Evolutionary conservation across 371 early-diverging fungal genomes (phyloP).

Genomic region (Mortierella sp.): DNA sequence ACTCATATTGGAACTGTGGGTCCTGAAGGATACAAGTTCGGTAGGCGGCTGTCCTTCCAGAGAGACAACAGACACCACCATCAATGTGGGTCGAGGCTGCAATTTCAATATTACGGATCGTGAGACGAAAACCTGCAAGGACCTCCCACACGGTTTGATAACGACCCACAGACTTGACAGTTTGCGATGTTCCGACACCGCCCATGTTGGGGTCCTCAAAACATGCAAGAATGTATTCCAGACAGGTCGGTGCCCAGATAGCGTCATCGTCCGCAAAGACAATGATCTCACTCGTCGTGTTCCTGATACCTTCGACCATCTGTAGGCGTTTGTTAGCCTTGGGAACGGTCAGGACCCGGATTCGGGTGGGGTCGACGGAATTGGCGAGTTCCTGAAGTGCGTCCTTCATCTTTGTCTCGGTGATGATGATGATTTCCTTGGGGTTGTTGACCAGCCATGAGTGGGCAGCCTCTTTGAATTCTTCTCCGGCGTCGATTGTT

Average conservation of each 20-base stretch:
- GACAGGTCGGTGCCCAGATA: constrained; percentile 72
- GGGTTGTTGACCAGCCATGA: constrained; percentile 78
- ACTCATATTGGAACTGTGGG: constrained; percentile 76
- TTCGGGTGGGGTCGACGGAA: constrained; percentile 59
- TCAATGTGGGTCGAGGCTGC: constrained; percentile 83
- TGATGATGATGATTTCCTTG: constrained; percentile 71
- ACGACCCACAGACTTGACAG: constrained; percentile 67
- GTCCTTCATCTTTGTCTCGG: constrained; percentile 65
- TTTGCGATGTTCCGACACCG: constrained; percentile 82
- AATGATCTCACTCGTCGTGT: constrained; percentile 72
- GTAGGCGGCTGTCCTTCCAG: constrained; percentile 85
- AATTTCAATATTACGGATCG: constrained; percentile 81
- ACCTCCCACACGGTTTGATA: constrained; percentile 79
- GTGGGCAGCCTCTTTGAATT: constrained; percentile 73
- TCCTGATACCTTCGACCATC: constrained; percentile 78
- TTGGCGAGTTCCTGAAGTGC: constrained; percentile 62
- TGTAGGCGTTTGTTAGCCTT: constrained; percentile 77
- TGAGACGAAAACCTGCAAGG: constrained; percentile 76
- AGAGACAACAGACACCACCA: constrained; percentile 81
- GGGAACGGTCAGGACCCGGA: constrained; percentile 65
- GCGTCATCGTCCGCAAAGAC: constrained; percentile 85
- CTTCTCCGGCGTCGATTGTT: constrained; percentile 83
- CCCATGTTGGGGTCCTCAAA: constrained; percentile 82
- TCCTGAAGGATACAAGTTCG: constrained; percentile 79
- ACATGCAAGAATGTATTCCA: constrained; percentile 76